A percentile compares a stretch with the other conserved stretches of the same genome.
Evolutionary conservation across 495 filamentous ascomycete genomes (phyloP).

Genomic region (Alectoria sarmentosa): DNA sequence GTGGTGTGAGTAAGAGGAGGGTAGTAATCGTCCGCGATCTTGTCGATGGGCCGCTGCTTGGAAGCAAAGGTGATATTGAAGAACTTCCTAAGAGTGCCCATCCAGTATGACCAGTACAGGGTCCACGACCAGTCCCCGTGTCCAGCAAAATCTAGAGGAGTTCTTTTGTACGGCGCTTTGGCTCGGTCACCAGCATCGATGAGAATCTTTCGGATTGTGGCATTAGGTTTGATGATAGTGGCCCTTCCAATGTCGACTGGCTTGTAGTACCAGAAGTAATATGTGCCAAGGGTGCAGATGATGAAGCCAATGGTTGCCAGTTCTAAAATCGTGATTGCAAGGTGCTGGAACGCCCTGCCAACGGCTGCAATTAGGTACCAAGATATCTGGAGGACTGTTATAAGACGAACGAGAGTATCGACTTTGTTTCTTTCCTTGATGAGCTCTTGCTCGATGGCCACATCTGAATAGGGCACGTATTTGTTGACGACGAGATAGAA

Average conservation of each 20-base stretch:
- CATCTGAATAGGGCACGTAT: conserved; percentile 18
- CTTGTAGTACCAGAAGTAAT: conserved; percentile 33
- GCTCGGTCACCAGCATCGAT: conserved; percentile 21
- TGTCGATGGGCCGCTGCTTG: conserved; percentile 1
- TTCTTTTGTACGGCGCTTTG: conserved; percentile 21
- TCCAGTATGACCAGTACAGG: conserved; percentile 2
- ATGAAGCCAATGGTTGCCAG: conserved; percentile 30
- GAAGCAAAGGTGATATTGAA: neutral
- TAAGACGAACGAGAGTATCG: conserved; percentile 28
- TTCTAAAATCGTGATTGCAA: conserved; percentile 30
- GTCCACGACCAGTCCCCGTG: conserved; percentile 24
- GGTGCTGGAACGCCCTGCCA: conserved; percentile 18
- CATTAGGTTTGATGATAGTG: conserved; percentile 15
- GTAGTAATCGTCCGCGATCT: conserved; percentile 2
- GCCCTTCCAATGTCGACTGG: conserved; percentile 27
- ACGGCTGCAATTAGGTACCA: conserved; percentile 29
- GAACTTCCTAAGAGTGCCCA: neutral
- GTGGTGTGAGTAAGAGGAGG: neutral
- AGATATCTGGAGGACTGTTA: conserved; percentile 29
- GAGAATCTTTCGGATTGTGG: conserved; percentile 24
- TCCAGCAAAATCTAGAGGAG: conserved; percentile 30
- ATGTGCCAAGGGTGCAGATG: conserved; percentile 25
- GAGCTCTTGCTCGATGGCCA: conserved; percentile 16
- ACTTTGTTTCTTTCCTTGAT: conserved; percentile 26
- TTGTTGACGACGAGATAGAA: conserved; percentile 23